Base-by-base conservation (phyloP, 768 basidiomycete genomes). In the Trametes villosa region DNA sequence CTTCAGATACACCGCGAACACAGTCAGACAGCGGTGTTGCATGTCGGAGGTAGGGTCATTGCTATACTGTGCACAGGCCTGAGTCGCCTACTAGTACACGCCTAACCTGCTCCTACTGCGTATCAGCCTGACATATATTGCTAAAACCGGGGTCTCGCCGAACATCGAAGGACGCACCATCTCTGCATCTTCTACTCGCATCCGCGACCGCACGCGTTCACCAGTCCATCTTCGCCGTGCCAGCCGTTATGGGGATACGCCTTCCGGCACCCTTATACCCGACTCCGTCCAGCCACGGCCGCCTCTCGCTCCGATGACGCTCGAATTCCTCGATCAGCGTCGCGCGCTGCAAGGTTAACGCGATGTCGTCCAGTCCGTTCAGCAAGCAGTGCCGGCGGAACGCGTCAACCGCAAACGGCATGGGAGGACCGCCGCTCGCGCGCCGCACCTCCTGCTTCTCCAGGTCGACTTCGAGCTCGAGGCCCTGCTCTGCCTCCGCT, bases 211-310 rank as follows among this genome's bases (percentile, higher is more conserved):
- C 31, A 30, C 30, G 11, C n/a, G 15, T 46, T 79, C 73, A 94
- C 92, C 92, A 94, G 42, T 94, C 92, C 72, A 84, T 89, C 75
- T 84, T 86, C 70, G 71, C 70, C 70, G 77, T 80, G n/a, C 61
- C 68, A 7, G 77, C 67, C 9, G 72, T 67, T 20, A 86, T 76
- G 2, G 88, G 86, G 54, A 94, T 92, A 72, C 88, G 89, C 42
- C 81, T 84, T 45, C n/a, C n/a, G n/a, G n/a, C n/a, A n/a, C 87
- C 89, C 70, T 87, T 81, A 77, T 94, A 97, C 29, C 94, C 94
- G 63, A 96, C 91, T 33, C 96, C 97, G 70, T 99, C 93, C 72
- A 98, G 76, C 97, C 97, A 99, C 6, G 97, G 92, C 94, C 95
- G 98, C 59, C 78, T 72, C 69, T 85, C 77, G 27, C 86, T 89